phyloP scores from a whole-genome alignment of 2,329 filamentous ascomycete species.

The Hypoxylon sp. region DNA sequence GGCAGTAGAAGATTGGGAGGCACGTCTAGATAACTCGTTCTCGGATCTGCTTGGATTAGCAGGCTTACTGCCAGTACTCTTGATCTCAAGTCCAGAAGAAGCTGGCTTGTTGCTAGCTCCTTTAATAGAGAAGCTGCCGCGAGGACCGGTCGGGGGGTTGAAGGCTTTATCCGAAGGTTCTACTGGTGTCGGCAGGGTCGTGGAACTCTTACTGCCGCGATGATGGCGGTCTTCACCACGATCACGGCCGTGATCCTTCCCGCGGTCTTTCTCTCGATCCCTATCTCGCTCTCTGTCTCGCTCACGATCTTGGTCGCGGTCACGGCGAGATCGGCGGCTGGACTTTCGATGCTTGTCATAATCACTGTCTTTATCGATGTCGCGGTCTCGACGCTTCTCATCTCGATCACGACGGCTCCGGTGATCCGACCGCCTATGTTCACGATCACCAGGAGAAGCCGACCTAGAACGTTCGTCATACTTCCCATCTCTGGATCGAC shows the following conservation, averaged over 20 bases:
- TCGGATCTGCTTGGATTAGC: slow-evolving; percentile 50
- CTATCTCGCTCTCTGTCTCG: slow-evolving; percentile 57
- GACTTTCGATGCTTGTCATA: slow-evolving; percentile 57
- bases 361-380: slow-evolving; percentile 56
- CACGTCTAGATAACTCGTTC: slow-evolving; percentile 55
- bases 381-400: slow-evolving; percentile 52
- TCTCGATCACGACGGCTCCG: slow-evolving; percentile 62
- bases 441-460: slow-evolving; percentile 70
- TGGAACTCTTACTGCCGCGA: slow-evolving; percentile 56
- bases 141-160: slow-evolving; percentile 61
- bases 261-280: slow-evolving; percentile 56
- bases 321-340: slow-evolving; percentile 60
- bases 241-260: slow-evolving; percentile 57
- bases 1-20: slow-evolving; percentile 55
- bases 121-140: slow-evolving; percentile 53
- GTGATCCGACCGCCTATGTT: slow-evolving; percentile 63
- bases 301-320: slow-evolving; percentile 59
- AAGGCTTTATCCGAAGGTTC: slow-evolving; percentile 58
- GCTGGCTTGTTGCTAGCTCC: slow-evolving; percentile 46
- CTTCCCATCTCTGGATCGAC: slow-evolving; percentile 59
- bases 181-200: slow-evolving; percentile 52
- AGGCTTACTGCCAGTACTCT: slow-evolving; percentile 53
- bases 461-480: slow-evolving; percentile 73
- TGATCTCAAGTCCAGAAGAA: slow-evolving; percentile 57
- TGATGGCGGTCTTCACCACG: slow-evolving; percentile 56